Base-by-base conservation (phyloP, 2,329 filamentous ascomycete species). In the Sporothrix euskadiensis region DNA sequence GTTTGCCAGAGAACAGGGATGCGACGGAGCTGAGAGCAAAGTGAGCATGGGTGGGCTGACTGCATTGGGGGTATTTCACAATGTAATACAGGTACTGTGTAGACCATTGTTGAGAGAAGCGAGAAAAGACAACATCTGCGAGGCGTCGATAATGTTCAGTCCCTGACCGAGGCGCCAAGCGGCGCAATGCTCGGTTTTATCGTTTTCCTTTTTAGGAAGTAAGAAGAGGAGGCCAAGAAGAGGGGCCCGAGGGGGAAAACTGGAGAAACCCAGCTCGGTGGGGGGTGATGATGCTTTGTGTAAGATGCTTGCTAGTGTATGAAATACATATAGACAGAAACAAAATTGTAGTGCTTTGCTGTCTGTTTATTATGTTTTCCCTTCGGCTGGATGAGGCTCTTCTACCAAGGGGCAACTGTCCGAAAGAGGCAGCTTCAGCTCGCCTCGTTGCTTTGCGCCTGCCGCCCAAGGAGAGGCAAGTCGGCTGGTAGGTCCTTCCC, bases 151-250 rank as follows among this genome's bases (percentile, higher is more conserved):
- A 22, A 5, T 30, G 39, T 22, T 10, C n/a, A 66, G 30, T 47
- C 26, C 65, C 44, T 54, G 44, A 69, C 65, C 26, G 65, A 39
- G 32, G 30, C 54, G 54, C 52, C 39, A 54, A 59, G 69, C 52
- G 54, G 69, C 69, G 35, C 35, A 63, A 52, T 63, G 30, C 41
- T 71, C 41, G 56, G 56, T n/a, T 54, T 52, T 52, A 57, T 71
- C 69, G 69, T 71, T 71, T 71, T 44, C 69, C 69, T 52, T 10
- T 71, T 54, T 71, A 56, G 57, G 69, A 47, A 52, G 56, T 12
- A 35, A 10, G 26, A 32, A 39, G 41, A 47, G 69, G 54, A 71
- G 69, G 22, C 7, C n/a, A 39, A 52, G 54, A 30, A 26, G 52
- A 70, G 49, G 39, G 61, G 61, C 16, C 26, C 26, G 26, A 26